Base-by-base conservation (phyloP, 768 basidiomycete species). In the Calocybe indica region DNA sequence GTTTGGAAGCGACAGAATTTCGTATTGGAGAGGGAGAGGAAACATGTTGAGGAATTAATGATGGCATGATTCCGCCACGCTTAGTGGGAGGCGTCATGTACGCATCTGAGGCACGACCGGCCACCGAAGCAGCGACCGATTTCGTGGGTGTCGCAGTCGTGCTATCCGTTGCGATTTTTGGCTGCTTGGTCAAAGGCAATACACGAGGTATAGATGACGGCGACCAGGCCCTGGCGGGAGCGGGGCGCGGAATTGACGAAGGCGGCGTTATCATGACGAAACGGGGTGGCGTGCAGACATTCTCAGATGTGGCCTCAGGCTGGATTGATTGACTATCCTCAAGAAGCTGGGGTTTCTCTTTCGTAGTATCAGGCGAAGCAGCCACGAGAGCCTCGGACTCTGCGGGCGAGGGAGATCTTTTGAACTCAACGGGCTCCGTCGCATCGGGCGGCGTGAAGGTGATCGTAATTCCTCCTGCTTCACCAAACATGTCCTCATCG, bases 381-480 rank as follows among this genome's bases (percentile, higher is more conserved):
- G 30, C 47, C 34, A 36, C 49, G 13, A 49, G 48, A 7, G 29
- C 59, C 60, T 42, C 61, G 51, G 49, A 60, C 56, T 6, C 59
- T 64, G 15, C 55, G 43, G 5, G 64, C 62, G 57, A 72, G 70
- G 43, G 67, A 58, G 31, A 70, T 50, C 5, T 61, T 64, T 9
- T 70, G 68, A 34, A 69, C 55, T 6, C 22, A 58, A 56, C 60
- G 22, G 62, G 61, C 35, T 69, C 70, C 22, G 70, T 71, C 8
- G 67, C 59, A 15, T 59, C 66, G n/a, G 87, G 82, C 13, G 82
- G 77, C 3, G 78, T 80, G 52, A 89, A 88, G 3, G 75, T 84
- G 55, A 89, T 88, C 51, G 75, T 80, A 58, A 90, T 85, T 5
- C 87, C 88, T 28, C 82, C 79, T 37, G 78, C 76, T 47, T 83